A percentile compares a stretch with the other conserved stretches of the same genome.
Conservation (phyloP, 306 rosid species). For the Chamaecrista fasciculata region DNA sequence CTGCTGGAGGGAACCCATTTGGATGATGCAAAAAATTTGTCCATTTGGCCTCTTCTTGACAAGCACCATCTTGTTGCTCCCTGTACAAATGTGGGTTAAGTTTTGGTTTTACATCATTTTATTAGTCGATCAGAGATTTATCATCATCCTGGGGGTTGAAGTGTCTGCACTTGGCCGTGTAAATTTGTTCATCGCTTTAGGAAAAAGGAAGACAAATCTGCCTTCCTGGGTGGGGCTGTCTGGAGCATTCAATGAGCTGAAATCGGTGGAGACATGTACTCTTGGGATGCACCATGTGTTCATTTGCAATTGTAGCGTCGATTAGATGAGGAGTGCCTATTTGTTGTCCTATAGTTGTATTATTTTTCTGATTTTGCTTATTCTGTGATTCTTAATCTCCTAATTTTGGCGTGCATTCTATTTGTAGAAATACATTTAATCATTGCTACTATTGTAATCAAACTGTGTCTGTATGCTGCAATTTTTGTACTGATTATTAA, state of each 20-base stretch:
- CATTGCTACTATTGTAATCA: not conserved
- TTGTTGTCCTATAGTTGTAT: conserved; percentile 32
- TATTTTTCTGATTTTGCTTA: not conserved
- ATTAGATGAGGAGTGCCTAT: conserved; percentile 33
- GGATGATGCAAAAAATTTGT: conserved; percentile 42
- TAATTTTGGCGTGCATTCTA: conserved; percentile 22
- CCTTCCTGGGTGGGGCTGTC: conserved; percentile 8
- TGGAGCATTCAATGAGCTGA: conserved; percentile 27
- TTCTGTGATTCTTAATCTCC: conserved; percentile 37
- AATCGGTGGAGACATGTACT: conserved; percentile 25
- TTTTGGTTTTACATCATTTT: conserved; percentile 35
- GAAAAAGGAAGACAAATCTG: conserved; percentile 31
- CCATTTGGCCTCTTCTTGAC: conserved; percentile 29
- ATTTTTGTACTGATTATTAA: too few species aligned
- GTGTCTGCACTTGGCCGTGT: conserved; percentile 37
- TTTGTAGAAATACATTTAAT: conserved; percentile 21
- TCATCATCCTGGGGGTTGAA: conserved; percentile 27
- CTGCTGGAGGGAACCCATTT: conserved; percentile 80
- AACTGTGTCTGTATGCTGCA: conserved; percentile 17
- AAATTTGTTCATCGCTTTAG: conserved; percentile 43
- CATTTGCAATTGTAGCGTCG: conserved; percentile 32
- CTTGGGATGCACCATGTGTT: conserved; percentile 32
- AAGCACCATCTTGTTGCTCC: conserved; percentile 48
- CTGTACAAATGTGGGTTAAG: conserved; percentile 52
- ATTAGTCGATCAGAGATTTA: conserved; percentile 30